phyloP scores from a whole-genome alignment of 2,329 filamentous ascomycete genomes.

The Fusarium sp. region DNA sequence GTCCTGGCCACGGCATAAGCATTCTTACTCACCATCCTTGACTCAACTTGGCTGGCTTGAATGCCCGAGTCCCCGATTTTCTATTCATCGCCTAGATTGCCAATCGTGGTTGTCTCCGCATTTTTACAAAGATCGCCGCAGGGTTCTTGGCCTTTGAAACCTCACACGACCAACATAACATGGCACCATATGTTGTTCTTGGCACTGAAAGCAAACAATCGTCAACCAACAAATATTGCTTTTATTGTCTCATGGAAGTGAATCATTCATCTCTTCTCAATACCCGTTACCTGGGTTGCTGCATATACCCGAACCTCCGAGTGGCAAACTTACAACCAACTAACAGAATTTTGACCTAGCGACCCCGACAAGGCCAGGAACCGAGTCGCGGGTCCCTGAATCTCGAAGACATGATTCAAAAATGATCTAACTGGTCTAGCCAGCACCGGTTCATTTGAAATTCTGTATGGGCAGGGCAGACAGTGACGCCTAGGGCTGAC shows the following conservation, averaged over 20 bases:
- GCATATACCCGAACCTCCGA: background rate
- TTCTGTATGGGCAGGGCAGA: background rate
- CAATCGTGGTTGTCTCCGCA: constrained; percentile 12
- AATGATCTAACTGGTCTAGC: background rate
- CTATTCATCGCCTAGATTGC: background rate
- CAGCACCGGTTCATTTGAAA: background rate
- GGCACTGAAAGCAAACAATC: background rate
- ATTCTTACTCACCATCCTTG: constrained; percentile 5
- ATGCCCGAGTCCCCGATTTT: background rate
- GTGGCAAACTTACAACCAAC: background rate
- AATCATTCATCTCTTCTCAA: background rate
- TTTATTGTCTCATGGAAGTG: too few species aligned
- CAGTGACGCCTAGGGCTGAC: background rate
- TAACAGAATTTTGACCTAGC: background rate
- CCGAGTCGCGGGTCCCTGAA: constrained; percentile 1
- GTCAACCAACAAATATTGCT: background rate
- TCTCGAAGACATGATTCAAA: constrained; percentile 3
- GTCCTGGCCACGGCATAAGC: background rate
- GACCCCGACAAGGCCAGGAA: background rate
- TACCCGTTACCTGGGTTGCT: background rate
- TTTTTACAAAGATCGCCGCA: constrained; percentile 12
- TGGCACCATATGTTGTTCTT: background rate
- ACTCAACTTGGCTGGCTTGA: background rate
- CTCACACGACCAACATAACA: constrained; percentile 1
- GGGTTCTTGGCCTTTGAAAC: background rate